These are phyloP conservation scores for Quercus lobata DNA, from an alignment of 331 rosid species.

Conservation along the genomic window DNA sequence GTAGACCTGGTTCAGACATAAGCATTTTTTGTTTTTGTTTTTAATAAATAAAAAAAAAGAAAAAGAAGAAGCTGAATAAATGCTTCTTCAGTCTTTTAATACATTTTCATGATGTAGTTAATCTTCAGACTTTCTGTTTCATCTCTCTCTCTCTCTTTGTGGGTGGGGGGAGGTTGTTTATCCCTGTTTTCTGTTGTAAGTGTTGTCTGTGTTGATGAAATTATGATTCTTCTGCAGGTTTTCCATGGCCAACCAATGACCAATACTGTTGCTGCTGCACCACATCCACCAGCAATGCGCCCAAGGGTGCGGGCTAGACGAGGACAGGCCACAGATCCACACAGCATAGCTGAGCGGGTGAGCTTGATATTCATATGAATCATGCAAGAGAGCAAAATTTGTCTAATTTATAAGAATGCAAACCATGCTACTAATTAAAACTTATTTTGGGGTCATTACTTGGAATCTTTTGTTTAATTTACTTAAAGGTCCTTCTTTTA, in stretches of 20 bases:
- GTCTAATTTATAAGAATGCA: background rate
- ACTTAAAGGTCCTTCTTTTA: background rate
- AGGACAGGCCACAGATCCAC: conserved; percentile 99
- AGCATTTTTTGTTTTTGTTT: background rate
- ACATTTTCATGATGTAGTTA: too few relatives aligned
- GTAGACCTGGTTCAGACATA: background rate
- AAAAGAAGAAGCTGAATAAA: too few relatives aligned
- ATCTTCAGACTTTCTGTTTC: background rate
- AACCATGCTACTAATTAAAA: conserved; percentile 1
- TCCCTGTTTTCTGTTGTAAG: background rate
- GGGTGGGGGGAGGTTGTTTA: background rate
- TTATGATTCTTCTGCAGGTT: conserved; percentile 43
- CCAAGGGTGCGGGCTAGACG: conserved; percentile 97
- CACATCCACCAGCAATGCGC: conserved; percentile 90
- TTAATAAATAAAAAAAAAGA: background rate
- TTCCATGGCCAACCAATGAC: conserved; percentile 81
- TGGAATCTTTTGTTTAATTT: conserved; percentile 1
- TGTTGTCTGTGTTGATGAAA: conserved; percentile 10
- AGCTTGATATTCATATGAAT: conserved; percentile 12
- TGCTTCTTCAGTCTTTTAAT: background rate
- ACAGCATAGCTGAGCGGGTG: conserved; percentile 99
- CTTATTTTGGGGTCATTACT: background rate
- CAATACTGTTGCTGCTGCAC: conserved; percentile 51
- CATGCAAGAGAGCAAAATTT: background rate
- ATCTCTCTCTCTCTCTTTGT: background rate